These are phyloP conservation scores for Balamuthia mandrillaris DNA, from an alignment of 208 protist species.

Conservation along the genomic window DNA sequence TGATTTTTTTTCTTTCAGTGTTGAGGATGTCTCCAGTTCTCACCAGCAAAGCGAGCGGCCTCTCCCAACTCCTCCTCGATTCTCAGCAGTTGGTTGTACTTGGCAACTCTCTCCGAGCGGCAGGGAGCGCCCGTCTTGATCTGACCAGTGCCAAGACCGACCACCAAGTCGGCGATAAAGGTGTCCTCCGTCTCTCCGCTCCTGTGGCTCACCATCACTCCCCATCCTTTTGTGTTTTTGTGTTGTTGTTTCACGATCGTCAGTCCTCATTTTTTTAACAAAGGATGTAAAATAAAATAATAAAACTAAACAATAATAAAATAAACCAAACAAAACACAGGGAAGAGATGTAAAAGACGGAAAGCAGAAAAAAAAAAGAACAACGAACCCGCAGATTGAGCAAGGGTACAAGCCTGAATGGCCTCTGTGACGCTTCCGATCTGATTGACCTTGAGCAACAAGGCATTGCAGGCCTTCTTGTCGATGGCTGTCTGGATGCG, in stretches of 20 bases:
- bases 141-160: conserved; percentile 91
- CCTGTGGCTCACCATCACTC: conserved; percentile 91
- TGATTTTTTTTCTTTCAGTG: no score
- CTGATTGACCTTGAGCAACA: conserved; percentile 99
- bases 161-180: conserved; percentile 97
- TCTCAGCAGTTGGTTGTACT: conserved; percentile 99
- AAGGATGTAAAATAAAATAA: no score
- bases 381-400: conserved; percentile 76
- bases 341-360: background rate
- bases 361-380: conserved; percentile 70
- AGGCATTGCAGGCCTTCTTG: conserved; percentile 88
- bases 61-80: conserved; percentile 79
- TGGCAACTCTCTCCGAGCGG: conserved; percentile 93
- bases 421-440: conserved; percentile 96
- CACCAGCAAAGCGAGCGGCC: background rate
- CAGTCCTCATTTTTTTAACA: no score
- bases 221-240: conserved; percentile 65
- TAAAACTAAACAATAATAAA: no score
- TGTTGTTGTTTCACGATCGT: no score
- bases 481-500: conserved; percentile 88
- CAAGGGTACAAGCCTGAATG: conserved; percentile 90
- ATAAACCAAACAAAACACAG: background rate
- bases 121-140: conserved; percentile 99
- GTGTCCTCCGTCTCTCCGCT: conserved; percentile 97
- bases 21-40: background rate